phyloP scores from a whole-genome alignment of 1,139 yeast species.

The Yarrowia galli region DNA sequence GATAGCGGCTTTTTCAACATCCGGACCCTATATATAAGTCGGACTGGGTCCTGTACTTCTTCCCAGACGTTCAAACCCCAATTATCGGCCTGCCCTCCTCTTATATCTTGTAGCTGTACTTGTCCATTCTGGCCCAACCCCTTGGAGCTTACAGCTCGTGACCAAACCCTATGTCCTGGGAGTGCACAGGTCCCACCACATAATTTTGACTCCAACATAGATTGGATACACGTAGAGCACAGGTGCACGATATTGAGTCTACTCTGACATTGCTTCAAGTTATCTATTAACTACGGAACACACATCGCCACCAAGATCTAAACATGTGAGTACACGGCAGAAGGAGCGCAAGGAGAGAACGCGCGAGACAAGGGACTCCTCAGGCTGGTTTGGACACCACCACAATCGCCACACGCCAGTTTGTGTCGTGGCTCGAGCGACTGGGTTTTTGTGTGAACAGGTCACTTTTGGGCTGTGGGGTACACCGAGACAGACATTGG shows the following conservation, averaged over 20 bases:
- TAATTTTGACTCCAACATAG: constrained; percentile 31
- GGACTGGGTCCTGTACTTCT: background rate
- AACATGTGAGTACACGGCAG: constrained; percentile 10
- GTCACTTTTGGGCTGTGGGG: constrained; percentile 2
- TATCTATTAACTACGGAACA: constrained; percentile 2
- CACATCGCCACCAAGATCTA: constrained; percentile 20
- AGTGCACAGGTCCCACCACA: constrained; percentile 18
- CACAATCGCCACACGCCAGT: background rate
- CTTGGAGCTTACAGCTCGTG: constrained; percentile 33
- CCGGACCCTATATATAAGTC: background rate
- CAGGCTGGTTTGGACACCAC: background rate
- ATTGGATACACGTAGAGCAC: constrained; percentile 32
- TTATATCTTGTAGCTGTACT: background rate
- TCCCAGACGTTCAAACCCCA: background rate
- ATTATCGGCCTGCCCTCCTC: background rate
- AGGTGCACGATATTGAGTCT: constrained; percentile 30
- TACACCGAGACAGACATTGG: background rate
- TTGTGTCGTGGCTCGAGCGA: constrained; percentile 8
- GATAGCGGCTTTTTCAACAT: background rate
- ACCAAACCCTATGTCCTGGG: constrained; percentile 26
- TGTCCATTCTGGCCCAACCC: constrained; percentile 31
- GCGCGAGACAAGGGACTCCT: too few species aligned
- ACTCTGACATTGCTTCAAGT: constrained; percentile 28
- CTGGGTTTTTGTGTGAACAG: constrained; percentile 1
- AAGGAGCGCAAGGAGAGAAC: background rate